Conservation (phyloP, 2,329 filamentous ascomycete species). For the Seiridium cupressi region DNA sequence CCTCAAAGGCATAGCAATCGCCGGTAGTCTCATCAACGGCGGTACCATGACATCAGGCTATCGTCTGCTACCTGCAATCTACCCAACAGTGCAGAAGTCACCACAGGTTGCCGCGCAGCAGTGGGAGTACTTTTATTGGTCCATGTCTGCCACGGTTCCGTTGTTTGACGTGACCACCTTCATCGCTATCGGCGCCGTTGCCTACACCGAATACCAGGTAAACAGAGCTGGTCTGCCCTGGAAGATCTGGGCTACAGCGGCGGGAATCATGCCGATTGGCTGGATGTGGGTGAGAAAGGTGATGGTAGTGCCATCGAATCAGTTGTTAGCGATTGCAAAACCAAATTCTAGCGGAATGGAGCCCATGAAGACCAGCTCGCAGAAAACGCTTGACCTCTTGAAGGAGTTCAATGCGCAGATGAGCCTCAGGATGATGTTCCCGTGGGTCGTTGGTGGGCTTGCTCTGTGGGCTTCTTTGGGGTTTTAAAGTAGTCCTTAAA, state of each 20-base stretch:
- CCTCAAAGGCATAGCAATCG: slow-evolving; percentile 9
- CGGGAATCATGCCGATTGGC: slow-evolving; percentile 9
- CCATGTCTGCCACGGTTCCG: slow-evolving; percentile 8
- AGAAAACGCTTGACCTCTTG: slow-evolving; percentile 8
- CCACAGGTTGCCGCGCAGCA: slow-evolving; percentile 4
- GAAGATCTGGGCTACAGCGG: slow-evolving; percentile 10
- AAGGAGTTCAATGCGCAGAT: slow-evolving; percentile 9
- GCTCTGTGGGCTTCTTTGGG: slow-evolving; percentile 6
- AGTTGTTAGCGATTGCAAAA: neutral
- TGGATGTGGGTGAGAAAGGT: slow-evolving; percentile 8
- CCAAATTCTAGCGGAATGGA: neutral
- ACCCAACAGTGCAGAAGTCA: slow-evolving; percentile 4
- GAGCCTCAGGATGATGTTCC: slow-evolving; percentile 8
- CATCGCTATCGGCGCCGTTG: slow-evolving; percentile 1
- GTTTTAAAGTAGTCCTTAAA: neutral
- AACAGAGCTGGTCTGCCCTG: neutral
- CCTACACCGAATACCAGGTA: slow-evolving; percentile 2
- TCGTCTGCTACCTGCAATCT: slow-evolving; percentile 7
- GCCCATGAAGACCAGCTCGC: neutral
- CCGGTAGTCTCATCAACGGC: slow-evolving; percentile 9
- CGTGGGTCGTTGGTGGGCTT: slow-evolving; percentile 7
- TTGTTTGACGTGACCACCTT: slow-evolving; percentile 6
- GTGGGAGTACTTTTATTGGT: slow-evolving; percentile 9
- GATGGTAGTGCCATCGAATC: slow-evolving; percentile 3
- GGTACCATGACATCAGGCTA: slow-evolving; percentile 10